Evolutionary conservation across 805 yeast species (phyloP), one percentile per base, ranked within the genome.

Genomic region (Schwanniomyces vanrijiae): DNA sequence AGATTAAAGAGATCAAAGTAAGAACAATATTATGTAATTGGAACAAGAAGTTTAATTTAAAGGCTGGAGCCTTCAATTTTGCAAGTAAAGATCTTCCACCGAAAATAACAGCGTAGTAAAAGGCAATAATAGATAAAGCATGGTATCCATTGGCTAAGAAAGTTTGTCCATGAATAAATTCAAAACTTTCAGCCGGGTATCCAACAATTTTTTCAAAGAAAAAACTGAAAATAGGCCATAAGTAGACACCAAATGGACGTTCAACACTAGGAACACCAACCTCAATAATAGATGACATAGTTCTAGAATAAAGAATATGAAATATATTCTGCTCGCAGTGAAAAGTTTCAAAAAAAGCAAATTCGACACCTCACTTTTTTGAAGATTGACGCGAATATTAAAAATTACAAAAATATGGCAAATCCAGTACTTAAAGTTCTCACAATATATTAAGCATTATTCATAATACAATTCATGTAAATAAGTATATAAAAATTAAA

Each of bases 21-120:
- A 92, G 77, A 31, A 81, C 59, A 49, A 90, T 64, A 72, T 92
- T 92, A 70, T 92, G 98, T 50, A 90, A 60, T 73, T 90, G 96
- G 77, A 90, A 91, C 51, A 90, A 64, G 34, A 73, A 66, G 65
- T 85, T 86, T 66, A 91, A 76, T 68, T 86, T 86, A 66, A 87
- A 78, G 13, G 96, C 88, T 35, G 84, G 78, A 41, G 77, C 66
- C 41, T 76, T 71, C 37, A 76, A 56, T 47, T 66, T 69, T 49
- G 73, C 71, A 68, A 87, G 74, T 39, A 88, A 56, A 45, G 69
- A 73, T 60, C 90, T 84, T 47, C 97, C 97, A 51, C 97, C 95
- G 51, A 73, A 73, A 40, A 73, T 68, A 41, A 69, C 61, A 22
- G 65, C 57, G 54, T 73, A 73, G 59, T 73, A 73, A 14, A 57